These are phyloP conservation scores for Citrullus colocynthis DNA, from an alignment of 306 rosid genomes.

Conservation along the genomic window DNA sequence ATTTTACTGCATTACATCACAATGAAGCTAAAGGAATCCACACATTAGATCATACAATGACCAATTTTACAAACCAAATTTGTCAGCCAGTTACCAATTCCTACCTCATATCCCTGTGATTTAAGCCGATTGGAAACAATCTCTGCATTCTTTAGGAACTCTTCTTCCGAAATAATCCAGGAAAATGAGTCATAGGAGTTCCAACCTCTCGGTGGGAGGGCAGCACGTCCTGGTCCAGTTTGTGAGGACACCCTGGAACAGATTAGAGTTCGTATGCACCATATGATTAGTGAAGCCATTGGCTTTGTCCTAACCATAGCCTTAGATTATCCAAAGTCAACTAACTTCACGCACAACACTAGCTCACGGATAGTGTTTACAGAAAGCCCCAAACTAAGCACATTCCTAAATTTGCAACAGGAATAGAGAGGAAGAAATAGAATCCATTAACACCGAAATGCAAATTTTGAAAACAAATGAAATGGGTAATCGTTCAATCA, in stretches of 20 bases:
- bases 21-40: neutral
- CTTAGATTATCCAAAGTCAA: neutral
- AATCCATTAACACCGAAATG: neutral
- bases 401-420: neutral
- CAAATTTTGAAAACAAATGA: neutral
- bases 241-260: constrained; percentile 46
- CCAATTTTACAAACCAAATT: neutral
- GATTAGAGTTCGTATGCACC: neutral
- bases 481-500: neutral
- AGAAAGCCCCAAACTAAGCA: neutral
- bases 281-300: neutral
- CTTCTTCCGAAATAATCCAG: constrained; percentile 79
- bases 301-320: neutral
- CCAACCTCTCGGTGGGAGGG: constrained; percentile 93
- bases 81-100: neutral
- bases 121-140: constrained; percentile 37
- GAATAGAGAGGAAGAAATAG: neutral
- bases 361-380: too few relatives aligned
- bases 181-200: constrained; percentile 90
- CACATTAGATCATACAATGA: neutral
- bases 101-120: constrained; percentile 69
- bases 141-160: constrained; percentile 53
- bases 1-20: neutral
- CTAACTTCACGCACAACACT: too few relatives aligned
- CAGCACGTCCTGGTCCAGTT: constrained; percentile 27